Base-by-base conservation (phyloP, 192 early-diverging fungal genomes). In the Cetraspora pellucida region DNA sequence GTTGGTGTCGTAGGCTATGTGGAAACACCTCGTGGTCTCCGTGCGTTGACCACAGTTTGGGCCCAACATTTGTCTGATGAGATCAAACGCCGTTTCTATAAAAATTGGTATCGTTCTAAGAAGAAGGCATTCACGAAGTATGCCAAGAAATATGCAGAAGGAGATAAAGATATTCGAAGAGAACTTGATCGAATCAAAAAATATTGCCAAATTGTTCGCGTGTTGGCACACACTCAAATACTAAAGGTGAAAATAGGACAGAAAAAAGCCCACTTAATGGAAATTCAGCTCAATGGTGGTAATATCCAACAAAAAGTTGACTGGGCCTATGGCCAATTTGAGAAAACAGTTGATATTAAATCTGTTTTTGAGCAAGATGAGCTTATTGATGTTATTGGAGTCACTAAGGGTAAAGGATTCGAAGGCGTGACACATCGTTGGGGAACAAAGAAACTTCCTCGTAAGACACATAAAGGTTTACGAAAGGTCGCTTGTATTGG, bases 111-210 rank as follows among this genome's bases (percentile, higher is more conserved):
- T 93, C 90, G 93, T 84, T 96, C 96, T 83, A 99, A 99, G 95
- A 97, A 97, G 89, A 99, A 99, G 95, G 98, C 97, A 45, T 99
- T 96, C 91, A 99, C 97, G 90, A 97, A 97, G 90, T 98, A 98
- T 89, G 92, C 95, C 82, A 91, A 94, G 89, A 98, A 98, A 90
- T 94, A 97, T 89, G 86, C 95, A 67, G 90, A 95, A 30, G 93
- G 90, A 77, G 92, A 86, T 82, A 92, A 93, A 89, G 91, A 94
- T 80, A 93, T 99, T 80, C 85, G 88, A 74, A 91, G 91, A 81
- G 95, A 99, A 86, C 86, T 97, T 54, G 96, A 95, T 89, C 92
- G 98, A 82, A 99, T 99, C 89, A 96, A 94, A 90, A 99, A 99
- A 92, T 99, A 99, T 93, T 95, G 94, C 90, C 90, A 92, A 75